Evolutionary conservation across 768 basidiomycete genomes (phyloP).

Genomic region (Suillus spraguei): DNA sequence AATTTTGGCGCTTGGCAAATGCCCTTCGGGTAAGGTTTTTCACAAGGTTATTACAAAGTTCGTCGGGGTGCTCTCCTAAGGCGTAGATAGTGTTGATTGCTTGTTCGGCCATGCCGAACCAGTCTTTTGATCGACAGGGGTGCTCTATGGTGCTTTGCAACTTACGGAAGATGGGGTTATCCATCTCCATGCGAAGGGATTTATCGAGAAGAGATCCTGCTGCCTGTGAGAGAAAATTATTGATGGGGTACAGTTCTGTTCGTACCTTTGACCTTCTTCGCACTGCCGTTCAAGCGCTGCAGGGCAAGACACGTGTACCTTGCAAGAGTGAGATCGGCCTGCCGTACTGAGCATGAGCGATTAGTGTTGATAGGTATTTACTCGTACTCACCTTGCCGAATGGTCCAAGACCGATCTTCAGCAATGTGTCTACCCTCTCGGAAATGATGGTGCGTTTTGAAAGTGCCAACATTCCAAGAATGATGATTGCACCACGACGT

Average conservation of each 20-base stretch:
- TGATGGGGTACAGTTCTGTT: neutral
- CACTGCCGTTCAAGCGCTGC: constrained; percentile 90
- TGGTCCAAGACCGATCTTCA: constrained; percentile 85
- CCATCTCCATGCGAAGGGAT: constrained; percentile 84
- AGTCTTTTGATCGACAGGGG: constrained; percentile 84
- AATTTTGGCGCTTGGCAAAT: constrained; percentile 46
- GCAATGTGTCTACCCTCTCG: constrained; percentile 81
- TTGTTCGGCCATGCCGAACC: constrained; percentile 98
- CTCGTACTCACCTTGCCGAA: constrained; percentile 67
- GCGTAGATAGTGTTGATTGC: constrained; percentile 95
- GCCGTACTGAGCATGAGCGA: constrained; percentile 7
- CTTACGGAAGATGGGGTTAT: constrained; percentile 81
- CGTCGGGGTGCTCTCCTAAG: constrained; percentile 91
- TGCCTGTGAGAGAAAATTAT: neutral
- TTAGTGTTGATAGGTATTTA: neutral
- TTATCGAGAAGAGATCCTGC: constrained; percentile 88
- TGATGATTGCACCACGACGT: constrained; percentile 92
- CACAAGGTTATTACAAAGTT: constrained; percentile 78
- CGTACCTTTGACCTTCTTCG: constrained; percentile 94
- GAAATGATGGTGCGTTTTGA: constrained; percentile 78
- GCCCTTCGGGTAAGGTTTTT: constrained; percentile 77
- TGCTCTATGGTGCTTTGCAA: constrained; percentile 80
- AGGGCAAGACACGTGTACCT: constrained; percentile 93
- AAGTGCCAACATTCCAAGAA: constrained; percentile 95
- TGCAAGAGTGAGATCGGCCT: constrained; percentile 89